A percentile compares a stretch with the other conserved stretches of the same genome.
phyloP scores from a whole-genome alignment of 441 rosid species.

The Aleurites moluccanus region DNA sequence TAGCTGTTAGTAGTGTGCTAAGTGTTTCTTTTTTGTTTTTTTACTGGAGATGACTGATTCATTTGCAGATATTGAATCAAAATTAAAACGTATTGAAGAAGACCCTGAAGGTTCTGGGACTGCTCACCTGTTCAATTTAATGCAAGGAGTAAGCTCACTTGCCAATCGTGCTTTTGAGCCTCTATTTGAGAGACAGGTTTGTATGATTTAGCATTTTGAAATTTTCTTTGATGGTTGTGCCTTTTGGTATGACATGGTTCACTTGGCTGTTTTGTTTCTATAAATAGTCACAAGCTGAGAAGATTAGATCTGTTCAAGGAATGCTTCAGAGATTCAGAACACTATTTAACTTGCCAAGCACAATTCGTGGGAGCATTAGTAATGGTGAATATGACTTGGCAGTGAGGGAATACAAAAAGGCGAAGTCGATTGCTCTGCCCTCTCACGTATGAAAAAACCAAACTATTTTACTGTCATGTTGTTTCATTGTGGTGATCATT shows the following conservation, averaged over 20 bases:
- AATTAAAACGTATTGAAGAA: constrained; percentile 88
- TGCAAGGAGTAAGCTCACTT: constrained; percentile 79
- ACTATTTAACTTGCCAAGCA: constrained; percentile 89
- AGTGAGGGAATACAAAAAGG: constrained; percentile 98
- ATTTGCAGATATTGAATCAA: constrained; percentile 83
- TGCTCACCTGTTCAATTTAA: constrained; percentile 70
- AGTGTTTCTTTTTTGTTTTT: constrained; percentile 18
- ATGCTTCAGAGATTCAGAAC: constrained; percentile 98
- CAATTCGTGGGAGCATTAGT: constrained; percentile 86
- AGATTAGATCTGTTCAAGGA: constrained; percentile 97
- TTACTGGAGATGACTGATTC: constrained; percentile 27
- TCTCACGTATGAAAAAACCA: constrained; percentile 67
- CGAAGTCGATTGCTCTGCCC: constrained; percentile 93
- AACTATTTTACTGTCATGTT: constrained; percentile 14
- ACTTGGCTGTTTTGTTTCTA: constrained; percentile 24
- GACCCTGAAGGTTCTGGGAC: constrained; percentile 99
- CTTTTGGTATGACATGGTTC: constrained; percentile 10
- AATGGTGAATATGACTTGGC: constrained; percentile 98
- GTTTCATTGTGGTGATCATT: not conserved
- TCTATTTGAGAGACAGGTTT: constrained; percentile 97
- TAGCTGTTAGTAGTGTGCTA: constrained; percentile 5
- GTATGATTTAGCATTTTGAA: constrained; percentile 25
- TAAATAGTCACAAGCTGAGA: constrained; percentile 93
- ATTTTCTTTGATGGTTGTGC: constrained; percentile 22
- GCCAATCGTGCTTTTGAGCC: constrained; percentile 92